Percentiles rank a stretch among this genome's conserved stretches.
Conservation (phyloP, 495 filamentous ascomycete genomes). For the Xylaria cubensis region DNA sequence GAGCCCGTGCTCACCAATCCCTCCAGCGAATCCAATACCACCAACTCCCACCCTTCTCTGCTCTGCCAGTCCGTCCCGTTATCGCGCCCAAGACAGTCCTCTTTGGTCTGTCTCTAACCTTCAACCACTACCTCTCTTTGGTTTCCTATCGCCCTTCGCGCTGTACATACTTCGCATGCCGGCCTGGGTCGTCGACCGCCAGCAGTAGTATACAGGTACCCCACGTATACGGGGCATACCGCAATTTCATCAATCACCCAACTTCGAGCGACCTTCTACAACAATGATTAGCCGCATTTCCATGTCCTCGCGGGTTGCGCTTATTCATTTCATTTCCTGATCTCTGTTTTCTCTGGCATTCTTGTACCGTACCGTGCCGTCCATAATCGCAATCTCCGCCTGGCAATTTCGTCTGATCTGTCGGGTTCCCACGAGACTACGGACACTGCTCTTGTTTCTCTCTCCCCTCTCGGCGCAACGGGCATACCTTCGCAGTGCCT, state of each 20-base stretch:
- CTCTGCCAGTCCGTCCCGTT: constrained; percentile 33
- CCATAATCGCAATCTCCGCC: constrained; percentile 33
- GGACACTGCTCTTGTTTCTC: constrained; percentile 22
- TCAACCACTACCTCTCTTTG: constrained; percentile 18
- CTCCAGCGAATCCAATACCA: constrained; percentile 16
- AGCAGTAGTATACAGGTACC: constrained; percentile 15
- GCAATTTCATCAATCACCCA: constrained; percentile 24
- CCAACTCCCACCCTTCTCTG: constrained; percentile 14
- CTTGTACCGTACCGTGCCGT: constrained; percentile 31
- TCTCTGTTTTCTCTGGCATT: constrained; percentile 40
- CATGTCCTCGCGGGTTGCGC: constrained; percentile 53
- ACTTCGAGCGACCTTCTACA: constrained; percentile 37
- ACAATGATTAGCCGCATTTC: constrained; percentile 60
- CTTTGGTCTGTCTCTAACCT: constrained; percentile 35
- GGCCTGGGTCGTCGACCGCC: constrained; percentile 23
- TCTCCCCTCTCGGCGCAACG: not conserved
- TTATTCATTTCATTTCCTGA: constrained; percentile 58
- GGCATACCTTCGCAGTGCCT: not conserved
- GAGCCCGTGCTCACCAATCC: constrained; percentile 30
- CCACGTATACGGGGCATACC: constrained; percentile 23
- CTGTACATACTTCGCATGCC: constrained; percentile 22
- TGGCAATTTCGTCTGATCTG: constrained; percentile 20
- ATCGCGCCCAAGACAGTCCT: constrained; percentile 37
- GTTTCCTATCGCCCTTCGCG: constrained; percentile 28
- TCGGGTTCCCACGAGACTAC: constrained; percentile 30